Conservation (phyloP, 176 grass and related monocot genomes). For the Elymus sibiricus region DNA sequence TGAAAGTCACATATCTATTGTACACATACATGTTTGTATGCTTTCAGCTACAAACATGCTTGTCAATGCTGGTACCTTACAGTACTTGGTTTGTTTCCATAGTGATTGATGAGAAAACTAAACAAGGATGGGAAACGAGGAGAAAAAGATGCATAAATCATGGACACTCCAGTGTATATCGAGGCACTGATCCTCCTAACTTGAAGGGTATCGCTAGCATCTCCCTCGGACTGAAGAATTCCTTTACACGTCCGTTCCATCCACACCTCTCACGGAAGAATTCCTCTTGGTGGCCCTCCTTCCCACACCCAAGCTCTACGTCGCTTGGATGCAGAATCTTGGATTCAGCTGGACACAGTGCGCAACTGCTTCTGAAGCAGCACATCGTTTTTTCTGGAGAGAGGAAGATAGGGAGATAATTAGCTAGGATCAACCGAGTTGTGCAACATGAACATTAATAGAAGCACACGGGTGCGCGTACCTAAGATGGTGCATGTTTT, state of each 20-base stretch:
- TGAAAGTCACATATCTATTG: too few relatives aligned
- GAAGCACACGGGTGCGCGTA: not conserved
- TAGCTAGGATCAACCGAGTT: not conserved
- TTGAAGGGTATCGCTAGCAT: not conserved
- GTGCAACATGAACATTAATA: not conserved
- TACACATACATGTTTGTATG: too few relatives aligned
- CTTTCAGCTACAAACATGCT: too few relatives aligned
- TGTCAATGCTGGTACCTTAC: too few relatives aligned
- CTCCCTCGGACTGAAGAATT: not conserved
- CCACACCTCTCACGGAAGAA: not conserved
- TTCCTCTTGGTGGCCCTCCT: not conserved
- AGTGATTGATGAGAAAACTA: too few relatives aligned
- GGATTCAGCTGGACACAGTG: not conserved
- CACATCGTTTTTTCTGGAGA: not conserved
- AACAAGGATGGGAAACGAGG: too few relatives aligned
- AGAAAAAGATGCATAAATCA: too few relatives aligned
- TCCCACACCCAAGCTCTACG: not conserved
- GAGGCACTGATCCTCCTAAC: not conserved
- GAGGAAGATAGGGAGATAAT: not conserved
- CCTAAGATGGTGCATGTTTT: not conserved
- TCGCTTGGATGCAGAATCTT: not conserved
- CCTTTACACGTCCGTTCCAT: not conserved
- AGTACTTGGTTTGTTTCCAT: too few relatives aligned
- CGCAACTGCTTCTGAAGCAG: not conserved
- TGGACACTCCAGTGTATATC: not conserved